Evolutionary conservation across 805 yeast species (phyloP).

Genomic region (Nakazawaea ambrosiae): DNA sequence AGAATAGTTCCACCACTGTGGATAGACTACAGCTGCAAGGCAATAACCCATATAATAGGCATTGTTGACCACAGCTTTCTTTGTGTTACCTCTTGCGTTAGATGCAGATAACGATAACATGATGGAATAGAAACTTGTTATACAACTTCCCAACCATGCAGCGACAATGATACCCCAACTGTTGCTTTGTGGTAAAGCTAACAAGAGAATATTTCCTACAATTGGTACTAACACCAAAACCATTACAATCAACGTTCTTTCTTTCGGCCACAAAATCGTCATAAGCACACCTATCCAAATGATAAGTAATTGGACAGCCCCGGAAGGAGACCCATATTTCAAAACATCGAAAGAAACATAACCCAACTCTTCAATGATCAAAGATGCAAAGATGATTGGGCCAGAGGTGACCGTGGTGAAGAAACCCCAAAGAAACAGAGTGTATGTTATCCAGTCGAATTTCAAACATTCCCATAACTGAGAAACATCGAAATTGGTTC

Average conservation of each 20-base stretch:
- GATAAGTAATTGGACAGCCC: conserved; percentile 21
- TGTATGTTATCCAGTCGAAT: conserved; percentile 17
- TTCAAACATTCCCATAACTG: conserved; percentile 22
- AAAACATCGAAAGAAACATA: conserved; percentile 16
- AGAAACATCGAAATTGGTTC: conserved; percentile 18
- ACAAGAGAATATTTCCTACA: conserved; percentile 17
- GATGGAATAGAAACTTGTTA: conserved; percentile 14
- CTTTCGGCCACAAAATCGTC: conserved; percentile 16
- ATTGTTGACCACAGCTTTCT: conserved; percentile 9
- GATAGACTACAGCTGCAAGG: conserved; percentile 15
- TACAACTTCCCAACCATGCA: conserved; percentile 15
- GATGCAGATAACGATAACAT: conserved; percentile 21
- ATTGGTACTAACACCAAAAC: conserved; percentile 17
- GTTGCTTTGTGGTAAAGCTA: conserved; percentile 12
- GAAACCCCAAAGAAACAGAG: conserved; percentile 14
- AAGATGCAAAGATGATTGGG: conserved; percentile 19
- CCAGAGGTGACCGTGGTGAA: conserved; percentile 17
- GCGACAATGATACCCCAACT: conserved; percentile 18
- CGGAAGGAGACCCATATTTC: conserved; percentile 22
- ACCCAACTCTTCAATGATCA: conserved; percentile 13
- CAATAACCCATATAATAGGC: conserved; percentile 16
- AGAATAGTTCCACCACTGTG: conserved; percentile 18
- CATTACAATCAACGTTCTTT: conserved; percentile 16
- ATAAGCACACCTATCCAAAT: conserved; percentile 19
- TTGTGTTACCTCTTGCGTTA: conserved; percentile 15